These are phyloP conservation scores for Phlebopus sp. DNA, from an alignment of 1,284 basidiomycete species.

Conservation along the genomic window DNA sequence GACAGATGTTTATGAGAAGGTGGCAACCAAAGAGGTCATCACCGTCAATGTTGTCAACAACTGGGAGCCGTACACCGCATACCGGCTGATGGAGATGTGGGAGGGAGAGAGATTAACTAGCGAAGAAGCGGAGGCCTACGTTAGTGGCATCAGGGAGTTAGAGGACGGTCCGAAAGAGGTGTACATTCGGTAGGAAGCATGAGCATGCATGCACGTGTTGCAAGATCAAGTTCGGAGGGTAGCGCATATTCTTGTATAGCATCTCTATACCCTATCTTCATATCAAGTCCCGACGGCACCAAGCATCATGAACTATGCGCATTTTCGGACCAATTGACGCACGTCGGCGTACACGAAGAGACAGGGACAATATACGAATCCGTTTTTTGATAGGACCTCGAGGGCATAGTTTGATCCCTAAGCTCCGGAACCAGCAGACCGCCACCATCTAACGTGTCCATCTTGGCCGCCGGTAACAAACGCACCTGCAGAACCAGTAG, in stretches of 20 bases:
- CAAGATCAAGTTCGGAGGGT: neutral
- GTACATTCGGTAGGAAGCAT: neutral
- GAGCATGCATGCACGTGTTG: neutral
- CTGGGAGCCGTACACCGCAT: neutral
- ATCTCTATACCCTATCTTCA: no score
- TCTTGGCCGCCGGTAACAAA: conserved; percentile 84
- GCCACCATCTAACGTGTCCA: conserved; percentile 74
- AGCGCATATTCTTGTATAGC: no score
- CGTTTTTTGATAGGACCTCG: no score
- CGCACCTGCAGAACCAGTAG: conserved; percentile 53
- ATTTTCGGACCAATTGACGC: no score
- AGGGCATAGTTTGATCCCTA: conserved; percentile 4
- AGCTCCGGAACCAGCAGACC: conserved; percentile 54
- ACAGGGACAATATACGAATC: neutral
- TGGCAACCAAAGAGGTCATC: conserved; percentile 1
- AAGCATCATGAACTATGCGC: no score
- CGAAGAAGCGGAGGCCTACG: neutral
- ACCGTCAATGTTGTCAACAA: neutral
- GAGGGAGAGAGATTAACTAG: neutral
- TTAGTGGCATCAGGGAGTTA: neutral
- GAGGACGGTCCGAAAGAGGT: conserved; percentile 1
- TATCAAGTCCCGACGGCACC: no score
- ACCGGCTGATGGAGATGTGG: conserved; percentile 1
- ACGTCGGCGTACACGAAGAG: neutral
- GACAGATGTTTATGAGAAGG: conserved; percentile 1